These are phyloP conservation scores for Colletotrichum sp. DNA, from an alignment of 2,329 filamentous ascomycete species.

Conservation along the genomic window DNA sequence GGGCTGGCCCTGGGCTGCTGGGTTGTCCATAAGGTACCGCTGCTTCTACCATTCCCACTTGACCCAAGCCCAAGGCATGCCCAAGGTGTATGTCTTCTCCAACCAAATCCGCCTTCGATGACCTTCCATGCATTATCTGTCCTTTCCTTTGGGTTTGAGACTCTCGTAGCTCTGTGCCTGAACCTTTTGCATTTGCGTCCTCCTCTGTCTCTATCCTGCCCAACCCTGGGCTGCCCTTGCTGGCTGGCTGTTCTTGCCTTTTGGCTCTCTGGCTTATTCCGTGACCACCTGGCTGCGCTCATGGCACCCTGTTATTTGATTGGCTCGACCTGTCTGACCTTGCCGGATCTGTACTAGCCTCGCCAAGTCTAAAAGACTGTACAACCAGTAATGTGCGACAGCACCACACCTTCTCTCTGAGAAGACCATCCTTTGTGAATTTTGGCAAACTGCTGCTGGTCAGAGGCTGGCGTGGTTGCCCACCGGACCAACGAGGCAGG, in stretches of 20 bases:
- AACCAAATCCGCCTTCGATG: background rate
- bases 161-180: background rate
- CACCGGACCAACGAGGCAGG: background rate
- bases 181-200: background rate
- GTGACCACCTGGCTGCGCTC: conserved; percentile 9
- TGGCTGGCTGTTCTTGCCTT: background rate
- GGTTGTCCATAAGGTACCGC: background rate
- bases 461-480: too few relatives aligned
- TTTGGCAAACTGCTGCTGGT: conserved; percentile 1
- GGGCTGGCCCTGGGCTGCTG: background rate
- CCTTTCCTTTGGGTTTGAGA: background rate
- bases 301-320: background rate
- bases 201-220: background rate
- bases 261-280: conserved; percentile 3
- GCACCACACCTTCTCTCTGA: conserved; percentile 13
- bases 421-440: conserved; percentile 6
- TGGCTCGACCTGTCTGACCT: background rate
- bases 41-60: background rate
- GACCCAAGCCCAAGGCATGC: background rate
- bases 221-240: background rate
- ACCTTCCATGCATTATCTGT: conserved; percentile 6
- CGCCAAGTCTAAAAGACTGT: conserved; percentile 1
- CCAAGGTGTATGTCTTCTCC: background rate
- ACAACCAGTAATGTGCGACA: conserved; percentile 8
- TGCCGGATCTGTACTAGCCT: background rate